A percentile compares a stretch with the other conserved stretches of the same genome.
Evolutionary conservation across 2,329 filamentous ascomycete species (phyloP).

Genomic region (Xylogone sp.): DNA sequence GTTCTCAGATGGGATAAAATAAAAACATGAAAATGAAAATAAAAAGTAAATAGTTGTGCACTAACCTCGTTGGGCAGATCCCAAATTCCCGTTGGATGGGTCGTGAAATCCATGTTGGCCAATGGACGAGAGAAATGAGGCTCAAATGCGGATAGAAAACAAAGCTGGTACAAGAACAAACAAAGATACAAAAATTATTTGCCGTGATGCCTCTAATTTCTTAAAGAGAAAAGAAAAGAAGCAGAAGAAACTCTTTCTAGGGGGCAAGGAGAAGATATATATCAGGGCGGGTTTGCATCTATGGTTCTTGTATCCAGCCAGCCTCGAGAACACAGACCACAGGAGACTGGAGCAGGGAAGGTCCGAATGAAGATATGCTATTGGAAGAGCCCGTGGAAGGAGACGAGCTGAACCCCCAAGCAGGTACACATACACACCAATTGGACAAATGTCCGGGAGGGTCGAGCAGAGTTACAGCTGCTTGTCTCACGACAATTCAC

Average conservation of each 20-base stretch:
- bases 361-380: neutral
- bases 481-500: neutral
- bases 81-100: constrained; percentile 8
- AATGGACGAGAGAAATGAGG: too few species aligned
- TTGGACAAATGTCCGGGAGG: neutral
- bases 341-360: neutral
- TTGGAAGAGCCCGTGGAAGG: neutral
- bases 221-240: too few species aligned
- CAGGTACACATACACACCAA: neutral
- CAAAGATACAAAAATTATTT: neutral
- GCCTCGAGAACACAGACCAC: neutral
- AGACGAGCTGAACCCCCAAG: neutral
- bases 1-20: too few species aligned
- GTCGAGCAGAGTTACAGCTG: neutral
- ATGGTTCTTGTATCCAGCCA: neutral
- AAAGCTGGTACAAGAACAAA: neutral
- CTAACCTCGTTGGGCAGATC: constrained; percentile 21
- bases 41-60: neutral
- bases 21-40: neutral
- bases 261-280: too few species aligned
- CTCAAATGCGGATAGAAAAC: neutral
- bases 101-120: neutral
- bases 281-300: neutral
- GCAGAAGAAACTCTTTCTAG: too few species aligned
- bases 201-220: neutral